Conservation (phyloP, 257 asterid species). For the Misopates orontium region DNA sequence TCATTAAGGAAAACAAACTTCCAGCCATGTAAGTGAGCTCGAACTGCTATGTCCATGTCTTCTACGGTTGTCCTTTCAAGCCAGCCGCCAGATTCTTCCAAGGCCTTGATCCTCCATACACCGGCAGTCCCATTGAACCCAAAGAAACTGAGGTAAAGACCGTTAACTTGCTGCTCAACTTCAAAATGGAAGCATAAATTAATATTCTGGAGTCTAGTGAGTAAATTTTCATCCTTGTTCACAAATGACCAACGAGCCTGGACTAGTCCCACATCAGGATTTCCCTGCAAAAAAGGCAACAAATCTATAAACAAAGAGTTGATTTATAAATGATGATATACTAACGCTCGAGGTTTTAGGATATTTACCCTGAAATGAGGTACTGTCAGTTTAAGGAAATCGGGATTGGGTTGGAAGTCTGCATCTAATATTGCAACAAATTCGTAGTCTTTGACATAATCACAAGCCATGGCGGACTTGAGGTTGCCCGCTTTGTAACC, state of each 20-base stretch:
- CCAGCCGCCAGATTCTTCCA: conserved; percentile 56
- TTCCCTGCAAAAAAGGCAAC: conserved; percentile 36
- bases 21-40: conserved; percentile 54
- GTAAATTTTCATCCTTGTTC: conserved; percentile 50
- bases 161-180: conserved; percentile 55
- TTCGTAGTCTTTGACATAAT: conserved; percentile 79
- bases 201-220: conserved; percentile 45
- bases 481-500: conserved; percentile 98
- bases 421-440: conserved; percentile 88
- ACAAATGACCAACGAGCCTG: conserved; percentile 52
- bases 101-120: conserved; percentile 56
- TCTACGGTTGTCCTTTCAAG: conserved; percentile 54
- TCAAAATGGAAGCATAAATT: conserved; percentile 52
- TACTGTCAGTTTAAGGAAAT: conserved; percentile 79
- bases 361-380: conserved; percentile 86
- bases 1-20: conserved; percentile 43
- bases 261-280: conserved; percentile 45
- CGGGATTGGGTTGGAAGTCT: conserved; percentile 83
- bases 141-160: conserved; percentile 40
- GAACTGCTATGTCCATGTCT: conserved; percentile 53
- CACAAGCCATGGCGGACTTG: conserved; percentile 92
- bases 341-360: not conserved
- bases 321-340: no score
- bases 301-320: not conserved
- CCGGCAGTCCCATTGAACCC: conserved; percentile 58